Percentiles rank a stretch among this genome's conserved stretches.
Conservation (phyloP, 2,329 filamentous ascomycete genomes). For the Nannizziopsis arthrosporioides region DNA sequence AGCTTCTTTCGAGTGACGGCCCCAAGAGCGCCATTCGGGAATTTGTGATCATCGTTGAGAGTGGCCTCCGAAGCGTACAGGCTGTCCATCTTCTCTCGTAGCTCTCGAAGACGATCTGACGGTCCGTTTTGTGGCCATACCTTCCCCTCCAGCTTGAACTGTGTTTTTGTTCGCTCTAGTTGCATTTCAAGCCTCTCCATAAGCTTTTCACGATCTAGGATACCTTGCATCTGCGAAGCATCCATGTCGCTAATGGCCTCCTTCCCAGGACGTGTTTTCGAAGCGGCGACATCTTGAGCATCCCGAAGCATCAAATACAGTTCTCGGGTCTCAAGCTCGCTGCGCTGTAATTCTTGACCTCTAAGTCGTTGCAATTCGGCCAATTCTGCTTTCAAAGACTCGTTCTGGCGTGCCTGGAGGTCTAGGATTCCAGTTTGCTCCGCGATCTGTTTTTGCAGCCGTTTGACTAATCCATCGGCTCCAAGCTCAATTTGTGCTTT, state of each 20-base stretch:
- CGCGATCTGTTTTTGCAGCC: slow-evolving; percentile 85
- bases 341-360: slow-evolving; percentile 82
- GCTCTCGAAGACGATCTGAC: slow-evolving; percentile 79
- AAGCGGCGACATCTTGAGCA: slow-evolving; percentile 88
- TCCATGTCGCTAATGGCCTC: slow-evolving; percentile 50
- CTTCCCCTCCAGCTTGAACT: slow-evolving; percentile 91
- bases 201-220: slow-evolving; percentile 79
- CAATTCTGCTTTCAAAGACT: slow-evolving; percentile 78
- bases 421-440: slow-evolving; percentile 87
- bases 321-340: slow-evolving; percentile 91
- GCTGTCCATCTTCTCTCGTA: slow-evolving; percentile 90
- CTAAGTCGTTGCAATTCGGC: slow-evolving; percentile 75
- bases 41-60: slow-evolving; percentile 42
- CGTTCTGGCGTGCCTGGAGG: slow-evolving; percentile 72
- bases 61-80: slow-evolving; percentile 41
- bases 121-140: slow-evolving; percentile 80
- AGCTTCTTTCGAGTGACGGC: slow-evolving; percentile 51
- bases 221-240: slow-evolving; percentile 72
- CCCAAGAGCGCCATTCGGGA: slow-evolving; percentile 63
- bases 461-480: slow-evolving; percentile 83
- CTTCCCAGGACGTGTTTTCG: slow-evolving; percentile 49
- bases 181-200: slow-evolving; percentile 93
- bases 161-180: slow-evolving; percentile 91
- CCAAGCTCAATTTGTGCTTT: slow-evolving; percentile 76
- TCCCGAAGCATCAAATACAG: slow-evolving; percentile 97